Evolutionary conservation across 202 grass and related monocot genomes (phyloP).

Genomic region (Hordeum pubiflorum): DNA sequence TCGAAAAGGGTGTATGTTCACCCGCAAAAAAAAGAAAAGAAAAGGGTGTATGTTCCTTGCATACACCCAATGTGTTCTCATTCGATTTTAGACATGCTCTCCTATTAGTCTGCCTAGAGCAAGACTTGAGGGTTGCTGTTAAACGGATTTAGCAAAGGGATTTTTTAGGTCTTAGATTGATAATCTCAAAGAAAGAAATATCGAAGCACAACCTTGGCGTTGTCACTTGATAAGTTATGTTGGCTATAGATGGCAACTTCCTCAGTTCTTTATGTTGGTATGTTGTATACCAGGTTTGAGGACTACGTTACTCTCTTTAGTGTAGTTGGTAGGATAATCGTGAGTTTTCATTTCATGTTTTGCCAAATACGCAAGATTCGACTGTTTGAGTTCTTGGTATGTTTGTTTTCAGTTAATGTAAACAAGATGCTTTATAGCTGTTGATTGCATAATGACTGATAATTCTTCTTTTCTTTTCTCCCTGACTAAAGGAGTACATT

Average conservation of each 20-base stretch:
- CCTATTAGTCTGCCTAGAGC: background rate
- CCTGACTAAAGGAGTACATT: constrained; percentile 67
- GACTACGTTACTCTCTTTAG: background rate
- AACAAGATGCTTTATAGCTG: constrained; percentile 4
- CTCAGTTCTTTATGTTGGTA: background rate
- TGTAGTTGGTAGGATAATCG: background rate
- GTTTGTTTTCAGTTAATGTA: constrained; percentile 3
- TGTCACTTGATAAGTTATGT: background rate
- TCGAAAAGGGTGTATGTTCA: background rate
- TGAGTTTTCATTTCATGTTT: background rate
- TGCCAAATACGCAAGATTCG: background rate
- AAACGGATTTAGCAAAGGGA: background rate
- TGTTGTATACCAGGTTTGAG: background rate
- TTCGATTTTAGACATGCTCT: background rate
- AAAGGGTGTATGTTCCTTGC: background rate
- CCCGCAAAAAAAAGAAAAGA: no score
- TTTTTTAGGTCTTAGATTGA: background rate
- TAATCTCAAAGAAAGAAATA: background rate
- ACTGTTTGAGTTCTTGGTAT: constrained; percentile 4
- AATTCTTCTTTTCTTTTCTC: constrained; percentile 21
- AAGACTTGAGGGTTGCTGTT: background rate
- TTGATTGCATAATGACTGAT: constrained; percentile 23
- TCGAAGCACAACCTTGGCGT: background rate
- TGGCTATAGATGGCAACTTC: background rate
- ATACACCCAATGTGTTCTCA: background rate